Percentiles rank a stretch among this genome's conserved stretches.
phyloP scores from a whole-genome alignment of 306 rosid genomes.

The Crataegus laevigata region DNA sequence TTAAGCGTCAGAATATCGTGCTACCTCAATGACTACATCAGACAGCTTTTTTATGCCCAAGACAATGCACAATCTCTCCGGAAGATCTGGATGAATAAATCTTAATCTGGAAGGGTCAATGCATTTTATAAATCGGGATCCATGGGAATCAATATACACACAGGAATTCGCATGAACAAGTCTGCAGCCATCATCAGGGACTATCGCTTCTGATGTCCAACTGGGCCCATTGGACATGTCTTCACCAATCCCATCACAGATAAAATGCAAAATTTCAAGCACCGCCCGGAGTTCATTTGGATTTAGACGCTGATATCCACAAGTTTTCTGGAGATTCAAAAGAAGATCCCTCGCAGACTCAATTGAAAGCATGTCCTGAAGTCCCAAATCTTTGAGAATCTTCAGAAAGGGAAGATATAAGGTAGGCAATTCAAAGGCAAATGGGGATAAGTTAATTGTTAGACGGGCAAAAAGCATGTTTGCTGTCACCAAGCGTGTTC shows the following conservation, averaged over 20 bases:
- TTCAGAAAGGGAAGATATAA: constrained; percentile 74
- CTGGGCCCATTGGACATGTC: constrained; percentile 29
- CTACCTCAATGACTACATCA: constrained; percentile 81
- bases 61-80: constrained; percentile 63
- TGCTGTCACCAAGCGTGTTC: constrained; percentile 84
- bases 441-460: constrained; percentile 81
- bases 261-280: constrained; percentile 73
- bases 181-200: constrained; percentile 92
- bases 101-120: constrained; percentile 79
- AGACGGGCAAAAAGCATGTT: constrained; percentile 72
- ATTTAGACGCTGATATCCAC: constrained; percentile 91
- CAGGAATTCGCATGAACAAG: constrained; percentile 84
- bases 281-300: constrained; percentile 98
- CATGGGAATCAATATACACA: constrained; percentile 77
- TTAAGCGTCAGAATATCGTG: constrained; percentile 14
- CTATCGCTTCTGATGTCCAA: constrained; percentile 69
- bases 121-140: constrained; percentile 73
- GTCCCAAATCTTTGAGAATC: constrained; percentile 84
- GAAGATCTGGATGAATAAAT: constrained; percentile 84
- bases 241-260: constrained; percentile 56
- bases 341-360: constrained; percentile 78
- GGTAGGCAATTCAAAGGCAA: constrained; percentile 91
- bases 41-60: constrained; percentile 77
- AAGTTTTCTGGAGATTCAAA: constrained; percentile 68
- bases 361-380: constrained; percentile 71